These are phyloP conservation scores for Pseudoperonospora humuli DNA, from an alignment of 352 stramenopile genomes.

Conservation along the genomic window DNA sequence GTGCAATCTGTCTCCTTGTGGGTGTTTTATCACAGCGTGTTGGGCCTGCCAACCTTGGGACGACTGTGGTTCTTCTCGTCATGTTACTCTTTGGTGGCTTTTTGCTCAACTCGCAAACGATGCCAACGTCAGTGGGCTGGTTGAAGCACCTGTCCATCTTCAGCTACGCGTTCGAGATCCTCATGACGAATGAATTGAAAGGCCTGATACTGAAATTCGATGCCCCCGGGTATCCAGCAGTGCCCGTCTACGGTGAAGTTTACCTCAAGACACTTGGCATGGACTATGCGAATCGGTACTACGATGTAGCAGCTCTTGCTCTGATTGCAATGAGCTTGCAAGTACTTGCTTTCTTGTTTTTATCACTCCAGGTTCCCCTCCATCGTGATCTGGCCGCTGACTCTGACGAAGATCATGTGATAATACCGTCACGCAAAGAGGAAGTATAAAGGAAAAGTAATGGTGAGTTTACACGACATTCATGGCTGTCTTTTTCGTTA, in stretches of 20 bases:
- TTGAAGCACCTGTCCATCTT: slow-evolving; percentile 81
- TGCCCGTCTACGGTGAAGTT: slow-evolving; percentile 76
- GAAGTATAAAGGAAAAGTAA: slow-evolving; percentile 1
- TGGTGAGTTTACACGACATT: not conserved
- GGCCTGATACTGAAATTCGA: slow-evolving; percentile 71
- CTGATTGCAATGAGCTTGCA: slow-evolving; percentile 46
- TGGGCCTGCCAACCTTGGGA: slow-evolving; percentile 60
- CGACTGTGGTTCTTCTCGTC: slow-evolving; percentile 67
- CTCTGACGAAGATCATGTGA: slow-evolving; percentile 6
- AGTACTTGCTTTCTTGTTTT: slow-evolving; percentile 54
- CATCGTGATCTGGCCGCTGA: slow-evolving; percentile 34
- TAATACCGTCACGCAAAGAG: slow-evolving; percentile 4
- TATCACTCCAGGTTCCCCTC: slow-evolving; percentile 56
- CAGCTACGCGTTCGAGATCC: slow-evolving; percentile 82
- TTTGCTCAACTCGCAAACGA: slow-evolving; percentile 77
- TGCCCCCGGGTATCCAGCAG: slow-evolving; percentile 58
- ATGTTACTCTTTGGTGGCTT: slow-evolving; percentile 87
- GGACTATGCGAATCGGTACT: slow-evolving; percentile 71
- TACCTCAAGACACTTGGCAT: slow-evolving; percentile 80
- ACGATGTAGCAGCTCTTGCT: slow-evolving; percentile 49
- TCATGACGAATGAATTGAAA: slow-evolving; percentile 81
- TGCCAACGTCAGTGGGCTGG: slow-evolving; percentile 54
- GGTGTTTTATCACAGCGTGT: slow-evolving; percentile 55
- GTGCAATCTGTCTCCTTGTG: slow-evolving; percentile 67
- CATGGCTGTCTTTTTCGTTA: not conserved